A percentile compares a stretch with the other conserved stretches of the same genome.
Conservation (phyloP, 140 eudicot genomes). For the Stevia rebaudiana region DNA sequence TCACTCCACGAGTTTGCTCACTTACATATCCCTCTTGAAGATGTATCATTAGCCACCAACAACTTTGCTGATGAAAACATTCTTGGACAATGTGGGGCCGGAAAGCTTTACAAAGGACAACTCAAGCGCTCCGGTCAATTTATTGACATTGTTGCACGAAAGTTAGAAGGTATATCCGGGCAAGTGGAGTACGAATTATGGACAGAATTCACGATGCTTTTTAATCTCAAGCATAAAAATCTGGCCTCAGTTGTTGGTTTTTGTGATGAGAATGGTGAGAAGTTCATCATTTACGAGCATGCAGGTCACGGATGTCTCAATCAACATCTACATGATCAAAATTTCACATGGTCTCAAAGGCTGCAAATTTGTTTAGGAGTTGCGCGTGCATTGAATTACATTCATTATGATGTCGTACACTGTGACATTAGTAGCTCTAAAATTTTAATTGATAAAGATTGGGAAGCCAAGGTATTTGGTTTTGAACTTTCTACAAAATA, state of each 20-base stretch:
- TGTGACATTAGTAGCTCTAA: constrained; percentile 10
- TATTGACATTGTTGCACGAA: not conserved
- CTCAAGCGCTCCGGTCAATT: not conserved
- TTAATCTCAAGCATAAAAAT: not conserved
- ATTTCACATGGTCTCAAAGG: too few relatives aligned
- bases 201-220: not conserved
- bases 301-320: too few relatives aligned
- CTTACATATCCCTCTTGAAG: not conserved
- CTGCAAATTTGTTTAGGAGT: too few relatives aligned
- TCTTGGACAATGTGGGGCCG: not conserved
- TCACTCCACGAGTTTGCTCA: not conserved
- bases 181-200: not conserved
- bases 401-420: not conserved
- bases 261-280: not conserved
- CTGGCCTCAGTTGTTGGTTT: not conserved
- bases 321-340: too few relatives aligned
- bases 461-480: constrained; percentile 23
- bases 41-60: not conserved
- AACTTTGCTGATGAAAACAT: not conserved
- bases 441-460: constrained; percentile 14
- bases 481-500: constrained; percentile 19
- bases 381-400: too few relatives aligned
- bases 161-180: not conserved
- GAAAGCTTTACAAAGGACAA: not conserved
- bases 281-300: too few relatives aligned